Evolutionary conservation across 306 rosid species (phyloP), one percentile per base, ranked within the genome.

Genomic region (Corylus avellana): DNA sequence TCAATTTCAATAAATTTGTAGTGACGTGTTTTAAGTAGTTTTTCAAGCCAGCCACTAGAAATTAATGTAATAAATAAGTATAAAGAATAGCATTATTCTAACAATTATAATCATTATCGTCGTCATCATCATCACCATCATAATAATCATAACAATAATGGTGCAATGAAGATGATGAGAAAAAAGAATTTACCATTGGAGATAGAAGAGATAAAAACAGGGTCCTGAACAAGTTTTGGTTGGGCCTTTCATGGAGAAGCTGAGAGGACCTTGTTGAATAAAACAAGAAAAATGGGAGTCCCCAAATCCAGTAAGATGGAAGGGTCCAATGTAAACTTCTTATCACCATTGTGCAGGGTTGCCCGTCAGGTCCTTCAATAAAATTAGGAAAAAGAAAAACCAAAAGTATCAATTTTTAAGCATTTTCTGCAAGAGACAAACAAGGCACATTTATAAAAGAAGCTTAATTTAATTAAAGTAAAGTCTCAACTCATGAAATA

Each of bases 261-360:
- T 91, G 92, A 78, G 95, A 91, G 54, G 87, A 82, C 67, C 89
- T 87, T 77, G 90, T 91, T 37, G 92, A 89, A 72, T 78, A 91
- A 75, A 91, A 91, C 44, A 91, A 78, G 83, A 84, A 87, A 77
- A 91, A 87, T 35, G 95, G 92, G 13, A 91, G 84, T 55, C 92
- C 95, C 90, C 92, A 91, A 18, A 91, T 91, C 85, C 85, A 48
- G 58, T 89, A 89, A 0, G 86, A 84, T 61, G 91, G 95, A 81
- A 91, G 86, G 0, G 85, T 84, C 92, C 95, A 91, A 79, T 89
- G 92, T 8, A 84, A 50, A 62, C 82, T 80, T 86, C 92, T 85
- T 57, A 91, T 86, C 77, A 91, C 90, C 91, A 91, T 84, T 18
- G 92, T 91, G 84, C 95, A 88, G 7, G 91, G 42, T 68, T 87